A percentile compares a stretch with the other conserved stretches of the same genome.
Evolutionary conservation across 495 filamentous ascomycete species (phyloP).

Genomic region (Neurospora tetraspora): DNA sequence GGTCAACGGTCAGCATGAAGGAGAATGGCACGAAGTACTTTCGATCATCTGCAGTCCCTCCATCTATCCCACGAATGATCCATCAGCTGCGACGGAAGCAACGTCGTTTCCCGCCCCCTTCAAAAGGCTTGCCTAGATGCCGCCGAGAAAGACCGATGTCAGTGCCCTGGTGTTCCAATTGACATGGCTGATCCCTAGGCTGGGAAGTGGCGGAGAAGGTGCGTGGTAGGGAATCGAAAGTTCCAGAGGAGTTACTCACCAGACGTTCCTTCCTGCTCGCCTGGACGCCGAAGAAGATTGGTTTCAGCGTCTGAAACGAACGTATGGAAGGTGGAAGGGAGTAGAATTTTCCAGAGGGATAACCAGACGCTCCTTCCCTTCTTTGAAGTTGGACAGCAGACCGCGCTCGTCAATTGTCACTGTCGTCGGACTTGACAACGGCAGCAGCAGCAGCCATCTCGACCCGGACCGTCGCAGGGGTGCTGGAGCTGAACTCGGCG

Average conservation of each 20-base stretch:
- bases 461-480: background rate
- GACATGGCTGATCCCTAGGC: too few relatives aligned
- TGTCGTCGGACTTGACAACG: background rate
- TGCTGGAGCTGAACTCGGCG: background rate
- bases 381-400: background rate
- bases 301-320: background rate
- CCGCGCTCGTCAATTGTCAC: background rate
- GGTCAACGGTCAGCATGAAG: rapidly evolving
- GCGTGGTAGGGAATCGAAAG: background rate
- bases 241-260: background rate
- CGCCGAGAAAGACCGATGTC: background rate
- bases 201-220: background rate
- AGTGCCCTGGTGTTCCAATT: background rate
- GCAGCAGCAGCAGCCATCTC: background rate
- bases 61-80: background rate
- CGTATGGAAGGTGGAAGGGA: too few relatives aligned
- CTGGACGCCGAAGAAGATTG: background rate
- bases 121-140: background rate
- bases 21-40: background rate
- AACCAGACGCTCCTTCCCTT: background rate
- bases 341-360: background rate
- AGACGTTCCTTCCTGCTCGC: background rate
- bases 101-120: background rate
- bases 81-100: background rate
- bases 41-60: background rate